Conservation (phyloP, 208 protist species). For the Naegleria fowleri region DNA sequence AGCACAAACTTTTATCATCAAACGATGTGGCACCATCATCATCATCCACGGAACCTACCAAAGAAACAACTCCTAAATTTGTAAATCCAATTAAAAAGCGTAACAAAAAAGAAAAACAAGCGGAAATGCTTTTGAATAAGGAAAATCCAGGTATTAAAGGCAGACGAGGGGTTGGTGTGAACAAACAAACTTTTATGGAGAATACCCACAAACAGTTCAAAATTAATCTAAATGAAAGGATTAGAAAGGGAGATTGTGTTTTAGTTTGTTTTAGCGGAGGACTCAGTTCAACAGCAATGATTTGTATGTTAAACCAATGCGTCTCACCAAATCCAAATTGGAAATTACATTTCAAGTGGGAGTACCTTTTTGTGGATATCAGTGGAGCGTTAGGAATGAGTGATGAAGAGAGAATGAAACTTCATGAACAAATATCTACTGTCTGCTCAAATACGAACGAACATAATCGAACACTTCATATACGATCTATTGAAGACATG, state of each 20-base stretch:
- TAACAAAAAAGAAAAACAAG: not conserved
- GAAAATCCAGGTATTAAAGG: not conserved
- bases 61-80: not conserved
- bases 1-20: no score
- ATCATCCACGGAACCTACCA: not conserved
- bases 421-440: not conserved
- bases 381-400: not conserved
- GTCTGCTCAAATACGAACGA: not conserved
- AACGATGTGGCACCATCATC: not conserved
- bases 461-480: not conserved
- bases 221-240: conserved; percentile 12
- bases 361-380: not conserved
- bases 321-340: not conserved
- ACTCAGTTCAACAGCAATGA: not conserved
- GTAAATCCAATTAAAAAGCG: not conserved
- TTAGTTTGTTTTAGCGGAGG: conserved; percentile 1
- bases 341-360: not conserved
- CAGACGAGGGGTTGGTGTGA: not conserved
- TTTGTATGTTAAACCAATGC: not conserved
- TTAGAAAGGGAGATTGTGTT: not conserved
- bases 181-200: not conserved
- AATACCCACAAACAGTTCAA: not conserved
- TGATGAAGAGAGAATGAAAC: not conserved
- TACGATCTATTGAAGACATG: not conserved
- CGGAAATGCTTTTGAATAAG: not conserved